A percentile compares a stretch with the other conserved stretches of the same genome.
Conservation (phyloP, 352 stramenopile genomes). For the Globisporangium parvum region DNA sequence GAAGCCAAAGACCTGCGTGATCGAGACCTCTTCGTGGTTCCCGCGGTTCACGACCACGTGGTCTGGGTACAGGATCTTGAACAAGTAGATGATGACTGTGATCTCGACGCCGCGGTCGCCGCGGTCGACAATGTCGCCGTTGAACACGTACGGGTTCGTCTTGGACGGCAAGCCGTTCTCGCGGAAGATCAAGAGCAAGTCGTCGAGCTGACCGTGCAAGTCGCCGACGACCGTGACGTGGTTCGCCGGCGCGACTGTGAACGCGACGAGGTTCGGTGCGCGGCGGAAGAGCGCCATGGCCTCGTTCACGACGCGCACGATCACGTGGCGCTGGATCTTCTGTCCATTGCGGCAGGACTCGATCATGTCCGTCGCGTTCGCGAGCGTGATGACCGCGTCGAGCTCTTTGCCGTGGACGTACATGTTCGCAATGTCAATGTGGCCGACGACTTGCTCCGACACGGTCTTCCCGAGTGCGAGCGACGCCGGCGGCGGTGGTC, state of each 20-base stretch:
- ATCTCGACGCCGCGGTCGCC: constrained; percentile 79
- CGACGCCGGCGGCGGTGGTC: constrained; percentile 13
- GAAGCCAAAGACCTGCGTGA: constrained; percentile 85
- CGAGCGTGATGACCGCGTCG: constrained; percentile 53
- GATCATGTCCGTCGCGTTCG: constrained; percentile 63
- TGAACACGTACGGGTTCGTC: constrained; percentile 83
- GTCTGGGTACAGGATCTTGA: constrained; percentile 71
- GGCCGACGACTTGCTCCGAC: constrained; percentile 55
- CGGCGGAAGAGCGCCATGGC: constrained; percentile 42
- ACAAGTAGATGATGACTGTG: constrained; percentile 72
- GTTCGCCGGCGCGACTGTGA: constrained; percentile 58
- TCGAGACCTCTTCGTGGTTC: constrained; percentile 85
- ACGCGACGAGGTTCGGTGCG: constrained; percentile 59
- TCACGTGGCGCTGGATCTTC: constrained; percentile 68
- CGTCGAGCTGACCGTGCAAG: constrained; percentile 81
- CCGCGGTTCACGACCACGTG: constrained; percentile 77
- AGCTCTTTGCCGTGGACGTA: constrained; percentile 62
- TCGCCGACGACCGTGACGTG: constrained; percentile 81
- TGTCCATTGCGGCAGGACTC: constrained; percentile 74
- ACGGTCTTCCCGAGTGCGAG: constrained; percentile 33
- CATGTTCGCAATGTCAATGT: constrained; percentile 84
- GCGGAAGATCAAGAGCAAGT: constrained; percentile 76
- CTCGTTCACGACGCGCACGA: constrained; percentile 71
- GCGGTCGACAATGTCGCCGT: constrained; percentile 82
- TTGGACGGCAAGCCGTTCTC: constrained; percentile 75